Conservation (phyloP, 805 yeast species). For the Teunomyces cretensis region DNA sequence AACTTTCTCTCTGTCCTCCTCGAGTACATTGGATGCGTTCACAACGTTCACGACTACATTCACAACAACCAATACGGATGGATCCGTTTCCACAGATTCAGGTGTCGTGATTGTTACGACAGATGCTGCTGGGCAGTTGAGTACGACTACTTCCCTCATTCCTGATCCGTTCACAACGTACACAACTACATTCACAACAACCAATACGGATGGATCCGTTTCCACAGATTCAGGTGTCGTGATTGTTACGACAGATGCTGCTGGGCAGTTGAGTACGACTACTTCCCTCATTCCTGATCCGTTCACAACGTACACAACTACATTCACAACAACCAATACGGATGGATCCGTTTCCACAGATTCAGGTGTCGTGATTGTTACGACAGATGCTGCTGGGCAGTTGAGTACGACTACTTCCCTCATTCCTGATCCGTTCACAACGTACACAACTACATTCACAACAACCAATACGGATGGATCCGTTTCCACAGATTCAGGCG, state of each 20-base stretch:
- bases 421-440: not conserved
- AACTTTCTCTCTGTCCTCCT: no score
- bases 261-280: constrained; percentile 6
- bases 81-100: not conserved
- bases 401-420: not conserved
- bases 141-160: not conserved
- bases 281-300: not conserved
- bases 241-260: constrained; percentile 18
- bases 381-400: no score
- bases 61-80: constrained; percentile 1
- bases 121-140: no score
- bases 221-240: constrained; percentile 10
- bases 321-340: constrained; percentile 8
- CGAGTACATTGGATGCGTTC: no score
- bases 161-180: not conserved
- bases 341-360: not conserved
- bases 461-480: constrained; percentile 4
- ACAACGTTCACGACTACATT: no score
- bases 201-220: constrained; percentile 4
- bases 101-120: constrained; percentile 1
- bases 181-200: constrained; percentile 2
- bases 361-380: no score
- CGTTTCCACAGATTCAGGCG: constrained; percentile 10
- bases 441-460: not conserved
- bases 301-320: constrained; percentile 4